Percentiles rank a stretch among this genome's conserved stretches.
Conservation (phyloP, 1,284 basidiomycete genomes). For the Lentinula novae-zelandiae region DNA sequence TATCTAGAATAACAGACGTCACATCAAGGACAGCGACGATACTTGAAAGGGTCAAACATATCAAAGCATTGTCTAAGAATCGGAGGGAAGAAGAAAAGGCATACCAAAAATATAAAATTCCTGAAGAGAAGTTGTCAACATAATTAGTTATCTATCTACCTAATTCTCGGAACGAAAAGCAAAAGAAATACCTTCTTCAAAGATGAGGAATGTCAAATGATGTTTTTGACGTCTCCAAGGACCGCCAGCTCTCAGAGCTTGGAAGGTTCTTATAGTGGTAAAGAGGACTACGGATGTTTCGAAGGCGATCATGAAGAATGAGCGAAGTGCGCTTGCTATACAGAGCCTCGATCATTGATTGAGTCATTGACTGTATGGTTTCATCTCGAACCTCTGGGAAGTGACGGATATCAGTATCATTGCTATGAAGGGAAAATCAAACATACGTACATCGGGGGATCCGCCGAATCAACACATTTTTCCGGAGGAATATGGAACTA, state of each 20-base stretch:
- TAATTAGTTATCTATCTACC: too few relatives aligned
- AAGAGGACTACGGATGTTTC: constrained; percentile 10
- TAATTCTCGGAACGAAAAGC: neutral
- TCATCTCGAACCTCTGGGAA: neutral
- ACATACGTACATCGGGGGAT: constrained; percentile 3
- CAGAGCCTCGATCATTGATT: neutral
- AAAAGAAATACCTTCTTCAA: constrained; percentile 10
- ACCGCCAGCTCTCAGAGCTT: constrained; percentile 6
- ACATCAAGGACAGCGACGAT: constrained; percentile 8
- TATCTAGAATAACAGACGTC: constrained; percentile 10
- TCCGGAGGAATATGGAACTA: constrained; percentile 2
- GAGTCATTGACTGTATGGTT: neutral
- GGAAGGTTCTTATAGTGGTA: constrained; percentile 8
- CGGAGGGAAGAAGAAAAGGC: neutral
- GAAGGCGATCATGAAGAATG: constrained; percentile 13
- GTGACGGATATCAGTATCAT: neutral
- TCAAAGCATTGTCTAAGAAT: neutral
- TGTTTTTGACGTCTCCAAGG: constrained; percentile 10
- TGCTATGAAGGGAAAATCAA: too few relatives aligned
- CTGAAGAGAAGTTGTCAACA: neutral
- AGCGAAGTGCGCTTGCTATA: constrained; percentile 7
- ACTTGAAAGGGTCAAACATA: neutral
- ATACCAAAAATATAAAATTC: constrained; percentile 12
- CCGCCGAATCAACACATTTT: neutral
- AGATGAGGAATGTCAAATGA: constrained; percentile 9